Evolutionary conservation across 257 asterid species (phyloP).

Genomic region (Haberlea rhodopensis): DNA sequence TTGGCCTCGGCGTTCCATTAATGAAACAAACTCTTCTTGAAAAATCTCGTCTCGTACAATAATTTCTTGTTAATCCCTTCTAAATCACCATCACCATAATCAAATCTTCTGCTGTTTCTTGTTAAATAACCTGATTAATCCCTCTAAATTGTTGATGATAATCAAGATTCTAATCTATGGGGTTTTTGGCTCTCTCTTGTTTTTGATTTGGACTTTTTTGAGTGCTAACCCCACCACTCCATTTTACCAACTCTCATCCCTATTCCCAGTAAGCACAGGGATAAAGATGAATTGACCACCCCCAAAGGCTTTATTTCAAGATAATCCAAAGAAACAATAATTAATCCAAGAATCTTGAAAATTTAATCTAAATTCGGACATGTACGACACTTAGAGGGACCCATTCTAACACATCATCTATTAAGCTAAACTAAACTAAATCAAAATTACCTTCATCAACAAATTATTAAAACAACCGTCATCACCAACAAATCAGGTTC

Average conservation of each 20-base stretch:
- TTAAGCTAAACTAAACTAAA: not conserved
- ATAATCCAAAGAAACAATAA: not conserved
- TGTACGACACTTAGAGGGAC: not conserved
- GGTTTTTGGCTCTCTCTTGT: constrained; percentile 6
- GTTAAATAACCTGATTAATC: not conserved
- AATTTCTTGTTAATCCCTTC: not conserved
- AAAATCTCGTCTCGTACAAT: not conserved
- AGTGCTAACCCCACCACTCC: constrained; percentile 41
- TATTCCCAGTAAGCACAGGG: constrained; percentile 24
- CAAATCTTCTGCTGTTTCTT: not conserved
- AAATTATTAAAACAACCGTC: constrained; percentile 34
- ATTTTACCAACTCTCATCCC: constrained; percentile 24
- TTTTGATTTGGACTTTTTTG: constrained; percentile 29
- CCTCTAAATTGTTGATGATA: constrained; percentile 24
- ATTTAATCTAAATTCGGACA: constrained; percentile 3
- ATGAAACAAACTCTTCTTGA: constrained; percentile 22
- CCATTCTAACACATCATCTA: not conserved
- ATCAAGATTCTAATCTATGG: constrained; percentile 25
- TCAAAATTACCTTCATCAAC: constrained; percentile 17
- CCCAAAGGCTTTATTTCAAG: constrained; percentile 16
- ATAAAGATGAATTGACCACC: not conserved
- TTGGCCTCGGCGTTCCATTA: constrained; percentile 43
- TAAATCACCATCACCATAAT: constrained; percentile 1
- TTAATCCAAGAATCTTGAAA: constrained; percentile 13
- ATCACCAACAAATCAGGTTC: constrained; percentile 26